Evolutionary conservation across 1,284 basidiomycete species (phyloP).

Genomic region (Golubevia pallescens): DNA sequence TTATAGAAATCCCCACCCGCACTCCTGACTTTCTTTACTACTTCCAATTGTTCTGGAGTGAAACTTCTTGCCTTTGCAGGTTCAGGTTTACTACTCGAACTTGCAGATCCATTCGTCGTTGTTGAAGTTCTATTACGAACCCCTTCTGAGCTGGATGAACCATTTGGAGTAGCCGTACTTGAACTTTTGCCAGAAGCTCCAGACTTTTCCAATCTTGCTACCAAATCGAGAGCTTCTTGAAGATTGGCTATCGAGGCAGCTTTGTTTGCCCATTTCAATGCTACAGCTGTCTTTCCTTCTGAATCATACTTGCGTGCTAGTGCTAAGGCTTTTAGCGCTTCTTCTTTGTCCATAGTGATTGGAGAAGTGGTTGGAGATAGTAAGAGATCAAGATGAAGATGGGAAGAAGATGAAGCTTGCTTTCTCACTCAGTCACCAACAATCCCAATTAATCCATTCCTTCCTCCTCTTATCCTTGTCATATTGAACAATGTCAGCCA

Average conservation of each 20-base stretch:
- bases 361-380: no score
- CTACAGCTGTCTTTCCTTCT: constrained; percentile 45
- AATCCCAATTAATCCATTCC: no score
- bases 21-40: constrained; percentile 45
- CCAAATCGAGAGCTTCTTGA: constrained; percentile 42
- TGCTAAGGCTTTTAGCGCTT: constrained; percentile 49
- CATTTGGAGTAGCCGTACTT: constrained; percentile 12
- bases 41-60: constrained; percentile 48
- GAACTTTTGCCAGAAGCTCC: constrained; percentile 30
- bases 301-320: constrained; percentile 55
- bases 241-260: constrained; percentile 49
- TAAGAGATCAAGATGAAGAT: no score
- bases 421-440: no score
- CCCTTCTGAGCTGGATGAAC: constrained; percentile 18
- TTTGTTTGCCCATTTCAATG: constrained; percentile 60
- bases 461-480: no score
- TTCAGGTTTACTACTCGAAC: constrained; percentile 4
- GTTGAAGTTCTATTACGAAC: constrained; percentile 19
- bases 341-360: constrained; percentile 24
- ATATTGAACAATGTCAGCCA: no score
- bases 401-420: no score
- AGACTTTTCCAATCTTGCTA: constrained; percentile 43
- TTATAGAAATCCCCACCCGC: constrained; percentile 56
- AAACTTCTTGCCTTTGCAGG: constrained; percentile 26
- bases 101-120: constrained; percentile 14